Base-by-base conservation (phyloP, 2,329 filamentous ascomycete species). In the Colletotrichum eremochloae region DNA sequence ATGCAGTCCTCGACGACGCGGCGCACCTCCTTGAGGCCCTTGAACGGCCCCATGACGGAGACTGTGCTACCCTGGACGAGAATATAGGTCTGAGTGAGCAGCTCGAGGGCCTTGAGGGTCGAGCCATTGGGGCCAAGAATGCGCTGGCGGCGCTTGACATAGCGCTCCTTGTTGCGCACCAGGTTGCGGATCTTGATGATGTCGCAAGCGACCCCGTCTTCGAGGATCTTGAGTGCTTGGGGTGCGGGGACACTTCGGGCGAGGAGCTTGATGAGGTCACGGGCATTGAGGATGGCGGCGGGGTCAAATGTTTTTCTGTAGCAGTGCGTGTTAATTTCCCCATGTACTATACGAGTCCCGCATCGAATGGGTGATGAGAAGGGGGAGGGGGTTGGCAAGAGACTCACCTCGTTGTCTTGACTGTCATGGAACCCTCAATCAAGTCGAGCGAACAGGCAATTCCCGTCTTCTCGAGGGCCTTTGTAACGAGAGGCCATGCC, bases 51-150 rank as follows among this genome's bases (percentile, higher is more conserved):
- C 93, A 99, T 98, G 6, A 90, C 92, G 0, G 92, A 91, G 38
- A 99, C 96, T 0, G 96, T 98, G 82, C 97, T 98, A 76, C 96
- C 96, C 81, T 99, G 96, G 0, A 99, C 96, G 53, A 98, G 88
- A 65, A 99, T 93, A 81, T 98, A 98, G 68, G 94, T 97, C 78
- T 92, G 87, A 0, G 96, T 99, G 67, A 99, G 88, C 2, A 98
- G 88, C 82, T 98, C 95, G 38, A 99, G 88, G 1, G 96, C 96
- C 81, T 98, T 98, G 65, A 99, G 87, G 2, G 96, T 99, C 61
- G 93, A 94, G 48, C 96, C 96, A 75, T 94, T 93, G 20, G 96
- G 95, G 0, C 96, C 96, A 33, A 99, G 87, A 71, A 99, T 96
- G 68, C 96, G 88, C 84, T 99, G 96, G 61, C 96, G 90, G 68